These are phyloP conservation scores for Trichosporon sp. DNA, from an alignment of 1,284 basidiomycete genomes.

Conservation along the genomic window DNA sequence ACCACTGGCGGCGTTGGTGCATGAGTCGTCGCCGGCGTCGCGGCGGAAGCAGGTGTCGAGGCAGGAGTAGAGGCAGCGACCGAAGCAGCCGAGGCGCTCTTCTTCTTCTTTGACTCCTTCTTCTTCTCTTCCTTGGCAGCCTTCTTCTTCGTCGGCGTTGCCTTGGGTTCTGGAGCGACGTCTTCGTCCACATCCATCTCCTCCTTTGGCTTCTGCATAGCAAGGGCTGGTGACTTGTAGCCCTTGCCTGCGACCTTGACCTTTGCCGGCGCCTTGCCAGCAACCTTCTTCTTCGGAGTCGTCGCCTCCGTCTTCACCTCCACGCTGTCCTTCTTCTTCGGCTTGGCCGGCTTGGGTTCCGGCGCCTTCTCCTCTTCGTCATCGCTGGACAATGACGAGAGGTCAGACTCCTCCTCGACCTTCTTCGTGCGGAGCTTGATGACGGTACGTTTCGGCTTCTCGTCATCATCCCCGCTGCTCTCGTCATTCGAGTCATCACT, in stretches of 20 bases:
- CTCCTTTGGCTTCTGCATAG: slow-evolving; percentile 16
- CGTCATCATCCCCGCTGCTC: slow-evolving; percentile 28
- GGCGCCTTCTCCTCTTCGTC: slow-evolving; percentile 12
- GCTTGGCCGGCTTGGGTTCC: slow-evolving; percentile 9
- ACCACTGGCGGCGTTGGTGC: not conserved
- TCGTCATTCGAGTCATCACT: slow-evolving; percentile 17
- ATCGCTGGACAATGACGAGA: slow-evolving; percentile 27
- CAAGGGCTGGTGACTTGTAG: slow-evolving; percentile 21
- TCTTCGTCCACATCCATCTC: slow-evolving; percentile 20
- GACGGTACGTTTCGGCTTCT: slow-evolving; percentile 4
- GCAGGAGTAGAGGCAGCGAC: slow-evolving; percentile 4
- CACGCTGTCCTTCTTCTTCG: slow-evolving; percentile 12
- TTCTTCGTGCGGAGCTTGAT: slow-evolving; percentile 12
- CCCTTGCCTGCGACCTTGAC: slow-evolving; percentile 15
- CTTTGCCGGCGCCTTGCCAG: slow-evolving; percentile 9
- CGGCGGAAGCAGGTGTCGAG: not conserved
- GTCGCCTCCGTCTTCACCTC: slow-evolving; percentile 6
- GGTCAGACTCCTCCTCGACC: slow-evolving; percentile 27
- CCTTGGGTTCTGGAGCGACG: not conserved
- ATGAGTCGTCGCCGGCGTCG: not conserved
- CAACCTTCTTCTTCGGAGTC: not conserved
- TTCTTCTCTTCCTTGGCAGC: slow-evolving; percentile 9
- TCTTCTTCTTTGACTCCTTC: slow-evolving; percentile 27
- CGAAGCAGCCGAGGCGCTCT: slow-evolving; percentile 5
- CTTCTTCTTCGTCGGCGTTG: slow-evolving; percentile 16